Conservation (phyloP, 2,329 filamentous ascomycete species). For the Dothideomycetes sp. region DNA sequence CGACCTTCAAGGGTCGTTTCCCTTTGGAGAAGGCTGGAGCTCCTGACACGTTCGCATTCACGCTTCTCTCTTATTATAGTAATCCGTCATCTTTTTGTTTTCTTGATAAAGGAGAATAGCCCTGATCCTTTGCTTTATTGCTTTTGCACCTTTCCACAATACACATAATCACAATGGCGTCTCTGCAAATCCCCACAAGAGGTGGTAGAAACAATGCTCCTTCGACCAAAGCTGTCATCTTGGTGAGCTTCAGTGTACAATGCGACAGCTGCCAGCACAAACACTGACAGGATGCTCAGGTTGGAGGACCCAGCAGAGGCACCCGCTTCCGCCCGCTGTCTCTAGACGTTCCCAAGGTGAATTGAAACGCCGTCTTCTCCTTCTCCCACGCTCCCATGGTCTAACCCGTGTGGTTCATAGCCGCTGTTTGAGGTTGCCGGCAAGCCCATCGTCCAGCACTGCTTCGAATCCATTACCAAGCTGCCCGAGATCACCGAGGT, state of each 20-base stretch:
- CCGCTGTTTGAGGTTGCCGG: slow-evolving; percentile 97
- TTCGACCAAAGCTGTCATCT: slow-evolving; percentile 85
- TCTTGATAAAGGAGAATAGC: too few species aligned
- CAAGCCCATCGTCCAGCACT: slow-evolving; percentile 97
- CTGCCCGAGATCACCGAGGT: slow-evolving; percentile 91
- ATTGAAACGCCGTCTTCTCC: slow-evolving; percentile 3
- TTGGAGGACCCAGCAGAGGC: slow-evolving; percentile 89
- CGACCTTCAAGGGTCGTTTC: too few species aligned
- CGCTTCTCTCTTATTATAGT: too few species aligned
- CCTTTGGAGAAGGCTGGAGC: too few species aligned
- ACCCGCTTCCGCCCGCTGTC: slow-evolving; percentile 92
- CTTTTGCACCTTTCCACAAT: not conserved
- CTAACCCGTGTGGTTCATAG: slow-evolving; percentile 35
- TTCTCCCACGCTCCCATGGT: not conserved
- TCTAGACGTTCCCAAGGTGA: slow-evolving; percentile 89
- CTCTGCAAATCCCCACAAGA: slow-evolving; percentile 25
- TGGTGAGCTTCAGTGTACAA: slow-evolving; percentile 51
- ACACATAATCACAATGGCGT: slow-evolving; percentile 7
- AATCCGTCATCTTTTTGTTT: too few species aligned
- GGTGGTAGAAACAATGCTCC: slow-evolving; percentile 33
- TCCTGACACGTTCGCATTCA: too few species aligned
- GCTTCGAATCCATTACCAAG: slow-evolving; percentile 81
- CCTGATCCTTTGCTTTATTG: too few species aligned
- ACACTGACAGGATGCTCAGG: slow-evolving; percentile 45
- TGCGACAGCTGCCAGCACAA: slow-evolving; percentile 15